phyloP scores from a whole-genome alignment of 345 rosid genomes.

The Brassica nigra region DNA sequence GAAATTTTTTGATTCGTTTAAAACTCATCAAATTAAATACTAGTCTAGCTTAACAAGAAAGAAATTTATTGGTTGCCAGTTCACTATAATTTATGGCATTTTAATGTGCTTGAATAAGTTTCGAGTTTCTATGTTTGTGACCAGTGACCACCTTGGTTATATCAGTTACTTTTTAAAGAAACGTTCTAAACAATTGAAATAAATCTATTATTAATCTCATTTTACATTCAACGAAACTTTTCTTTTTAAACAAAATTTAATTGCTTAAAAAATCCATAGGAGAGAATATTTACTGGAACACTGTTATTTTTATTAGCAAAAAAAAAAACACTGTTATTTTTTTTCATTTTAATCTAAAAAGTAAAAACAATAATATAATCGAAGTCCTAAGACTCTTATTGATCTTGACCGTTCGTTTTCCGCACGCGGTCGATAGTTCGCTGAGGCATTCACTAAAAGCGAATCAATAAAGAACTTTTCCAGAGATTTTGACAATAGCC shows the following conservation, averaged over 20 bases:
- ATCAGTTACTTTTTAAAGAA: no score
- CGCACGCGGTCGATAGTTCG: constrained; percentile 12
- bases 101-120: no score
- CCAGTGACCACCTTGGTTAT: no score
- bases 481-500: neutral
- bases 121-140: no score
- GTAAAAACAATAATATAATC: neutral
- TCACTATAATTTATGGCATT: no score
- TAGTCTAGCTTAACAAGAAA: neutral
- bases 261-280: neutral
- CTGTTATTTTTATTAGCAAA: neutral
- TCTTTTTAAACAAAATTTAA: neutral
- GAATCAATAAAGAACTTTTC: neutral
- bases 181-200: neutral
- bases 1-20: no score
- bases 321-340: no score
- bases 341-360: neutral
- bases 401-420: constrained; percentile 19
- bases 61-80: neutral
- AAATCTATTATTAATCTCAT: neutral
- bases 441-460: neutral
- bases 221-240: neutral
- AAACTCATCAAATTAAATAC: no score
- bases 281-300: neutral
- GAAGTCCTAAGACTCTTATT: neutral